Conservation (phyloP, 805 yeast species). For the Maudiozyma bulderi region DNA sequence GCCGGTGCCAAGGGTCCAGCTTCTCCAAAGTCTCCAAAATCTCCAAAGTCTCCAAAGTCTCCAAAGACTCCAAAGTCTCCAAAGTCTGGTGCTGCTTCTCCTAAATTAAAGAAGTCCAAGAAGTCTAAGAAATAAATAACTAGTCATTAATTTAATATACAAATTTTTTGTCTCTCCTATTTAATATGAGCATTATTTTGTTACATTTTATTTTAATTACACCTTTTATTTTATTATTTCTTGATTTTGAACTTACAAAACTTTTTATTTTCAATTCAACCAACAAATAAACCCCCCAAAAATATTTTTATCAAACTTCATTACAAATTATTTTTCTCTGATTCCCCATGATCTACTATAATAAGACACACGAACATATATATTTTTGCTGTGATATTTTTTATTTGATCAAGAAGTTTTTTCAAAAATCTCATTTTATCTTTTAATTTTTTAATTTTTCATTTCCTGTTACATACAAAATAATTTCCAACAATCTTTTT, state of each 20-base stretch:
- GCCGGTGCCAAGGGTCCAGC: conserved; percentile 3
- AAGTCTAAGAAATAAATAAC: conserved; percentile 7
- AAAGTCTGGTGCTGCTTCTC: conserved; percentile 5
- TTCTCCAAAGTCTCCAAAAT: conserved; percentile 2
- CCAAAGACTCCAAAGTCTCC: conserved; percentile 5
- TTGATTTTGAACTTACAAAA: background rate
- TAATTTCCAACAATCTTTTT: too few relatives aligned
- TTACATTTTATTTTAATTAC: background rate
- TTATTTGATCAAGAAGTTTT: background rate
- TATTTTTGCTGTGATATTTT: background rate
- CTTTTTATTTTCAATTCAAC: background rate
- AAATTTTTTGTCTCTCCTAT: background rate
- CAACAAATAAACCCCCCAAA: background rate
- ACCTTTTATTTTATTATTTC: background rate
- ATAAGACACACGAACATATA: background rate
- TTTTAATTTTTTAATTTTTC: background rate
- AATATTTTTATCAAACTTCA: background rate
- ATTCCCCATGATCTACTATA: background rate
- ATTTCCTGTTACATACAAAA: background rate
- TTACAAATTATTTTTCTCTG: background rate
- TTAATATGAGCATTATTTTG: background rate
- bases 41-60: conserved; percentile 9
- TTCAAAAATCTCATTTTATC: too few relatives aligned
- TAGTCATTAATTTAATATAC: background rate
- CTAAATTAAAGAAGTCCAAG: conserved; percentile 10